These are phyloP conservation scores for Aspergillus ibericus DNA, from an alignment of 2,329 filamentous ascomycete species.

Conservation along the genomic window DNA sequence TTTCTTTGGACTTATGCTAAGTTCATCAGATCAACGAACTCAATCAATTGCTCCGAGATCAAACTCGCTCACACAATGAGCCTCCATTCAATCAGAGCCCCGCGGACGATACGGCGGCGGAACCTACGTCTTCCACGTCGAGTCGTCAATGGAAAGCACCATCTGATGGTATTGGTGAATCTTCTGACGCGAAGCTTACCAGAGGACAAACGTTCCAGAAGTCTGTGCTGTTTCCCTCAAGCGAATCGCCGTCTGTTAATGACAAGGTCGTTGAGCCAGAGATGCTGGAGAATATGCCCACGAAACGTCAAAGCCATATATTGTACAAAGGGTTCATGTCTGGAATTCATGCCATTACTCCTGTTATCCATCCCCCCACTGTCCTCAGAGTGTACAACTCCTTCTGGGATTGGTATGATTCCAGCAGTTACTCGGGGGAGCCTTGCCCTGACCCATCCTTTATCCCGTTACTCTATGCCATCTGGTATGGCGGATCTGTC, in stretches of 20 bases:
- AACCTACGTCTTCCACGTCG: conserved; percentile 17
- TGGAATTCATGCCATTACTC: conserved; percentile 48
- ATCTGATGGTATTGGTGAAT: conserved; percentile 14
- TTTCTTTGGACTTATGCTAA: conserved; percentile 9
- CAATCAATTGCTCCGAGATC: conserved; percentile 45
- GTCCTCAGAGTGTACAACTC: conserved; percentile 42
- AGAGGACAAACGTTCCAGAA: conserved; percentile 35
- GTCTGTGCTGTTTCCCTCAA: conserved; percentile 38
- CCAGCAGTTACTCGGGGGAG: conserved; percentile 36
- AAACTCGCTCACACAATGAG: conserved; percentile 38
- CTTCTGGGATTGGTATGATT: conserved; percentile 50
- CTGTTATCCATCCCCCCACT: conserved; percentile 46
- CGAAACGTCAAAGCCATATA: conserved; percentile 47
- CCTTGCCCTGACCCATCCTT: conserved; percentile 43
- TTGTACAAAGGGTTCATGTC: conserved; percentile 50
- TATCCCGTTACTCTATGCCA: conserved; percentile 47
- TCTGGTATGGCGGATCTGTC: conserved; percentile 51
- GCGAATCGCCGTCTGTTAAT: conserved; percentile 36
- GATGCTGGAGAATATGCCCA: conserved; percentile 44
- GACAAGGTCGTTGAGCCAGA: conserved; percentile 38
- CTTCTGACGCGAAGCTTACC: conserved; percentile 16
- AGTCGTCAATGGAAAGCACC: conserved; percentile 23
- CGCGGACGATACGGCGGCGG: conserved; percentile 23
- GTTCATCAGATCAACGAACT: conserved; percentile 44
- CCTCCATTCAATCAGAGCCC: conserved; percentile 21